Evolutionary conservation across 805 yeast species (phyloP).

Genomic region (Sungouiozyma intestinalis): DNA sequence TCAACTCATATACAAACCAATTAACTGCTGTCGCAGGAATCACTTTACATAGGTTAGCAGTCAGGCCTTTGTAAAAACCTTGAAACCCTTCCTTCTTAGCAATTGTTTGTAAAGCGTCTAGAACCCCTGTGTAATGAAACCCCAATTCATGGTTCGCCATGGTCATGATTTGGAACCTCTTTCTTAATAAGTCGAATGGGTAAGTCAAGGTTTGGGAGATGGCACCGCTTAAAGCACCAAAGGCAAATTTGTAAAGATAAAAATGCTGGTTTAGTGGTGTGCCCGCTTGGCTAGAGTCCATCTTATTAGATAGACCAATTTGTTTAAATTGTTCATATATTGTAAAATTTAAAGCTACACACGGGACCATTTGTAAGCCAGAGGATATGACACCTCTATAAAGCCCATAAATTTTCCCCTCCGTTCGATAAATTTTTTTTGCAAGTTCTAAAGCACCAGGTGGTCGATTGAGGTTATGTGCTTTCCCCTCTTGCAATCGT

Average conservation of each 20-base stretch:
- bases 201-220: conserved; percentile 84
- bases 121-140: conserved; percentile 66
- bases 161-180: conserved; percentile 83
- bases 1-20: conserved; percentile 76
- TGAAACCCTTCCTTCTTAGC: conserved; percentile 57
- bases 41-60: conserved; percentile 69
- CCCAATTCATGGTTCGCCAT: conserved; percentile 68
- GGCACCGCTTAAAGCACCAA: conserved; percentile 85
- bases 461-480: conserved; percentile 34
- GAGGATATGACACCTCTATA: conserved; percentile 89
- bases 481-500: conserved; percentile 35
- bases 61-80: conserved; percentile 81
- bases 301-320: conserved; percentile 27
- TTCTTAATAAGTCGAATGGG: conserved; percentile 81
- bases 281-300: conserved; percentile 17
- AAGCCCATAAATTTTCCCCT: conserved; percentile 73
- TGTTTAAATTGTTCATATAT: conserved; percentile 77
- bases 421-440: conserved; percentile 49
- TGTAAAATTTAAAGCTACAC: conserved; percentile 86
- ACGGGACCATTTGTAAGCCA: conserved; percentile 88
- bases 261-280: conserved; percentile 17
- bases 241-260: conserved; percentile 44
- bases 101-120: conserved; percentile 63
- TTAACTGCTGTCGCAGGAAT: conserved; percentile 94
- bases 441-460: conserved; percentile 63